Evolutionary conservation across 164 flowering plant species (phyloP), one percentile per base, ranked within the genome.

Genomic region (Cinnamomum chago): DNA sequence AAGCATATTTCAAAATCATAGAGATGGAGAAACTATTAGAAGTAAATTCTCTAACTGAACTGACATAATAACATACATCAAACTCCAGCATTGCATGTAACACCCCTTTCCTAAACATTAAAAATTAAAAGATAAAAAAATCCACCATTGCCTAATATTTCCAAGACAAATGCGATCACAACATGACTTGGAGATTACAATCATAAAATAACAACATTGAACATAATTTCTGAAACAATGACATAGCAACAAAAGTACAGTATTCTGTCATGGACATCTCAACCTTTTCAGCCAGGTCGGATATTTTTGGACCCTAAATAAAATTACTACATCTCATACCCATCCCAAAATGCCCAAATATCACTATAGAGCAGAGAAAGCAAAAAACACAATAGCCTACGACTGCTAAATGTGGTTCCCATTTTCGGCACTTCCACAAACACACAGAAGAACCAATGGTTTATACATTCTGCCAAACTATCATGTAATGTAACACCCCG

Each of bases 1-100:
- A 68, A 40, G 70, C 50, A 67, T 33, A 40, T 51, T 60, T 75
- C 50, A 65, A 20, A 28, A 64, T 64, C 28, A 64, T 64, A 25
- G 67, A 13, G 12, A 23, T 23, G n/a, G n/a, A 58, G 33, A 68
- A 72, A 50, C 25, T 50, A 67, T 55, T 18, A 35, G 25, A 62
- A 30, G 18, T 13, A 58, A 65, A 58, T 25, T n/a, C 25, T 50
- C 25, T 50, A 72, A 68, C 58, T 23, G 50, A 75, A 68, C 30
- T 35, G 14, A 9, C 65, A 52, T 28, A n/a, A 72, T 51, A 55
- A 18, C n/a, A 68, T 30, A 52, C 70, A 73, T 50, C 23, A 67
- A 27, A 50, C 50, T 27, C 75, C 27, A 13, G 33, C 10, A 52
- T 7, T 23, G 24, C 62, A 24, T 27, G 47, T 40, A 40, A 40